phyloP scores from a whole-genome alignment of 306 rosid species.

The Amphicarpaea edgeworthii region DNA sequence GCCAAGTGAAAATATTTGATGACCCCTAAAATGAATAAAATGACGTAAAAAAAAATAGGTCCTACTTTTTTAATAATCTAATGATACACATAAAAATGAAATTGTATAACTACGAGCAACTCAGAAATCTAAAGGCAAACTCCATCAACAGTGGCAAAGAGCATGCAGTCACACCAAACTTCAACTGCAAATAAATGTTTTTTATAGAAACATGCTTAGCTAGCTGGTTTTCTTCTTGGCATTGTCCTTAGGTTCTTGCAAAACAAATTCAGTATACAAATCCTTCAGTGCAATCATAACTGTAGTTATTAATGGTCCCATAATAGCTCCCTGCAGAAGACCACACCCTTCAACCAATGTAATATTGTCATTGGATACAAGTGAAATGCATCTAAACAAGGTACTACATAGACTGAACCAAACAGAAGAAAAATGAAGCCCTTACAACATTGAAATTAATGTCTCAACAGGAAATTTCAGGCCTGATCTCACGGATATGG shows the following conservation, averaged over 20 bases:
- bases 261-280: conserved; percentile 89
- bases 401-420: neutral
- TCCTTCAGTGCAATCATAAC: conserved; percentile 92
- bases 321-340: conserved; percentile 84
- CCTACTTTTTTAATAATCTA: conserved; percentile 36
- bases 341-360: conserved; percentile 25
- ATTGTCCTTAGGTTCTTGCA: conserved; percentile 60
- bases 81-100: conserved; percentile 37
- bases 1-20: conserved; percentile 47
- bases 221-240: conserved; percentile 54
- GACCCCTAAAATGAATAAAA: conserved; percentile 41
- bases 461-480: conserved; percentile 1
- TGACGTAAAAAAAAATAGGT: neutral
- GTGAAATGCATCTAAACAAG: conserved; percentile 10
- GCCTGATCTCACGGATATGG: too few relatives aligned
- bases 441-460: neutral
- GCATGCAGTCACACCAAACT: conserved; percentile 48
- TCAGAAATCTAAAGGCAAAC: conserved; percentile 41
- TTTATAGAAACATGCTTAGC: conserved; percentile 42
- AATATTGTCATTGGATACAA: conserved; percentile 12
- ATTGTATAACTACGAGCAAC: conserved; percentile 27
- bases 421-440: conserved; percentile 4
- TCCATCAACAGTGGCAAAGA: conserved; percentile 41
- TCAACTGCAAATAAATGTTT: conserved; percentile 45
- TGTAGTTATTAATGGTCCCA: conserved; percentile 98